Evolutionary conservation across 148 eudicot species (phyloP).

Genomic region (Hydrangea macrophylla): DNA sequence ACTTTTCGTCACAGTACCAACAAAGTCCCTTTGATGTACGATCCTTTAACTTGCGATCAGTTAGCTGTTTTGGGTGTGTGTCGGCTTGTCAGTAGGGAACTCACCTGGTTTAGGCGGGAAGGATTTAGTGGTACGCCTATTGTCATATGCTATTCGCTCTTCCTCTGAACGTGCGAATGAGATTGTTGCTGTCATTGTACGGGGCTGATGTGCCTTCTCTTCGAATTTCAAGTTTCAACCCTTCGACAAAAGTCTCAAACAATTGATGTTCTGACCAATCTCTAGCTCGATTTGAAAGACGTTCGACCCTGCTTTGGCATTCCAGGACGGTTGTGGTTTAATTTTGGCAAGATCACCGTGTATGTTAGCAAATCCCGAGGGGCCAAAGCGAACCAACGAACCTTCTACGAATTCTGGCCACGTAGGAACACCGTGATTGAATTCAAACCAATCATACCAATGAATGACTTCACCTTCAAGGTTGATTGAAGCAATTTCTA

Average conservation of each 20-base stretch:
- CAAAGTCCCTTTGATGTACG: too few relatives aligned
- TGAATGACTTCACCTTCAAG: too few relatives aligned
- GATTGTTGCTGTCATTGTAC: not conserved
- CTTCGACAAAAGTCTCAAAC: not conserved
- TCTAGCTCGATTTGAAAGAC: not conserved
- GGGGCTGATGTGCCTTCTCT: not conserved
- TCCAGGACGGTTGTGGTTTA: not conserved
- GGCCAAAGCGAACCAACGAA: too few relatives aligned
- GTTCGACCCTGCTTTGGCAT: not conserved
- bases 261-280: conserved; percentile 1
- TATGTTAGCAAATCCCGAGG: not conserved
- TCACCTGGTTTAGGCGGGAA: too few relatives aligned
- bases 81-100: too few relatives aligned
- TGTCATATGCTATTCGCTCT: too few relatives aligned
- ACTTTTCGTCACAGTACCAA: not conserved
- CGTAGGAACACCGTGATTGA: too few relatives aligned
- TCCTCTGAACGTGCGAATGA: not conserved
- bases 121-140: not conserved
- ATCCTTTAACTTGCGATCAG: too few relatives aligned
- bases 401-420: too few relatives aligned
- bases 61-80: too few relatives aligned
- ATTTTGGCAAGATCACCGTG: conserved; percentile 1
- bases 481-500: too few relatives aligned
- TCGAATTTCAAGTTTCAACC: not conserved
- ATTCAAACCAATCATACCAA: too few relatives aligned